Percentiles rank a stretch among this genome's conserved stretches.
phyloP scores from a whole-genome alignment of 1,139 yeast genomes.

The Pichia sp. region DNA sequence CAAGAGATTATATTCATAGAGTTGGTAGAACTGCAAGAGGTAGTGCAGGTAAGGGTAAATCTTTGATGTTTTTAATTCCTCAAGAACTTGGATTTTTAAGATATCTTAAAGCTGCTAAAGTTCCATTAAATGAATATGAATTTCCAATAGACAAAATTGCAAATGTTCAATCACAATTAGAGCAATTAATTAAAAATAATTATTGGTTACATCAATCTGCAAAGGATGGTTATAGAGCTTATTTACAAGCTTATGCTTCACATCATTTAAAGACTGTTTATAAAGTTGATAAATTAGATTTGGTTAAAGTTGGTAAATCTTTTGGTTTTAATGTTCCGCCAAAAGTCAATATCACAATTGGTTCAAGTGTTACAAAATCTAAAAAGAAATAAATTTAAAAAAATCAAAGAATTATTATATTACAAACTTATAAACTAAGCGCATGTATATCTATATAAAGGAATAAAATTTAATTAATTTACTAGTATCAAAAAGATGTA shows the following conservation, averaged over 20 bases:
- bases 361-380: constrained; percentile 63
- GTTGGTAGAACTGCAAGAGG: constrained; percentile 99
- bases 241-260: constrained; percentile 93
- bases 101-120: constrained; percentile 92
- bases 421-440: neutral
- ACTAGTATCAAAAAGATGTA: neutral
- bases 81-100: constrained; percentile 90
- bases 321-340: constrained; percentile 96
- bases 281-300: constrained; percentile 89
- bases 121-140: constrained; percentile 93
- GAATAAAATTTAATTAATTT: neutral
- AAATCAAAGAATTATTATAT: too few species aligned
- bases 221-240: constrained; percentile 93
- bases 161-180: constrained; percentile 89
- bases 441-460: neutral
- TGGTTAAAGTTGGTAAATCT: constrained; percentile 90
- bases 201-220: constrained; percentile 94
- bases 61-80: constrained; percentile 91
- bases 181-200: constrained; percentile 83
- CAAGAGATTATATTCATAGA: constrained; percentile 95
- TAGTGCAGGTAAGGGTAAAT: constrained; percentile 81
- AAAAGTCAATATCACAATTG: constrained; percentile 91
- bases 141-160: constrained; percentile 92
- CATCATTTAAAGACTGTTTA: constrained; percentile 94
- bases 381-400: constrained; percentile 6